Evolutionary conservation across 1,284 basidiomycete genomes (phyloP), one percentile per base, ranked within the genome.

Genomic region (Mycosarcoma mackinlayi): DNA sequence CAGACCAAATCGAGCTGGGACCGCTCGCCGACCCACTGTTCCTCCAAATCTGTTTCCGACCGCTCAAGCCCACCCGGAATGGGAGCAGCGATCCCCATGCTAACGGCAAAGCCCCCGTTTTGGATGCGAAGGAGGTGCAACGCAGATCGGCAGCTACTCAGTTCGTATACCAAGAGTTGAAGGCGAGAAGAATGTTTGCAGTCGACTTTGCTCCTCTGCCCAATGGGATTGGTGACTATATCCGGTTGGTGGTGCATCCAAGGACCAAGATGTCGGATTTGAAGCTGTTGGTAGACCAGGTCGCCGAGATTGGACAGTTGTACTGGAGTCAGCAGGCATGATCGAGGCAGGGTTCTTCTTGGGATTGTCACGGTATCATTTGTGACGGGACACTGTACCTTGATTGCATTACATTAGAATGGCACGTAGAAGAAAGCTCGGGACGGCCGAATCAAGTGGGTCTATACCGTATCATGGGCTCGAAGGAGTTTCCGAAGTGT

Each of bases 201-300:
- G 76, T 78, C 16, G 76, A 79, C 60, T 81, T 80, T 71, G 78
- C 78, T 18, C 78, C 79, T 9, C 47, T 77, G 28, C 68, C 61
- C 6, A 52, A 60, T 21, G 70, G 38, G 6, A 59, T 72, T 34
- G 72, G 73, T 6, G 76, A 80, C 38, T 78, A 51, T 37, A 48
- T 79, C 24, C 57, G 79, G 19, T 48, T 81, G 35, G 76, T 81
- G 24, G 67, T 77, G 6, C 79, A 81, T 51, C 79, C 79, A 10
- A 47, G 59, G 35, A 77, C 70, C 7, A 66, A 56, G 46, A 46
- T 58, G 53, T 41, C 61, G 31, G 64, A 75, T 51, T 51, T 76
- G 31, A 30, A 41, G 30, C 58, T 16, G 19, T 50, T 81, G 24
- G 61, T 81, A 3, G 67, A 71, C 18, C 58, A 76, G 34, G 59